phyloP scores from a whole-genome alignment of 2,329 filamentous ascomycete species.

The Sclerotinia glacialis region DNA sequence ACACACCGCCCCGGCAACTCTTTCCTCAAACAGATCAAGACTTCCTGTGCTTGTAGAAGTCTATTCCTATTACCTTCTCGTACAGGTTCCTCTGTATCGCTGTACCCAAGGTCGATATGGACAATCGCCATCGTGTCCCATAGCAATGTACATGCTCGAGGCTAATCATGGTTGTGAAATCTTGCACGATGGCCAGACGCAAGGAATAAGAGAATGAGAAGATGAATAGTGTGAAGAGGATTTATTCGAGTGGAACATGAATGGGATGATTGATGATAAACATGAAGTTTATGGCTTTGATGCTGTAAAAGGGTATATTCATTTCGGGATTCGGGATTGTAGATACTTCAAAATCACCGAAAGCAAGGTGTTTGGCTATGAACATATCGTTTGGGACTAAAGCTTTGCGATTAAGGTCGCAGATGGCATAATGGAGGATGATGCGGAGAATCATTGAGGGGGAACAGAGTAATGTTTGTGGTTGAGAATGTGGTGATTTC shows the following conservation, averaged over 20 bases:
- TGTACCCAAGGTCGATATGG: too few species aligned
- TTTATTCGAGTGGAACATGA: too few species aligned
- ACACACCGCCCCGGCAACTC: too few species aligned
- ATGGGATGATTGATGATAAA: too few species aligned
- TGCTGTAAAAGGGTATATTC: background rate
- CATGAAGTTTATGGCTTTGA: background rate
- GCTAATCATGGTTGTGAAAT: background rate
- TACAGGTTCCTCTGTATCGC: too few species aligned
- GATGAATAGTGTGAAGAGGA: too few species aligned
- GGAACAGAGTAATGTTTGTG: background rate
- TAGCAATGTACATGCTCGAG: background rate
- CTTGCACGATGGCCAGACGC: background rate
- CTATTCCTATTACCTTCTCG: too few species aligned
- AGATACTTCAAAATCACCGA: background rate
- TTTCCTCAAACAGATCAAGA: too few species aligned
- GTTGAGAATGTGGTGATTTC: background rate
- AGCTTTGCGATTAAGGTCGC: too few species aligned
- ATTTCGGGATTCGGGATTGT: background rate
- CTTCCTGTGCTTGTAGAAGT: too few species aligned
- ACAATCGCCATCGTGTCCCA: too few species aligned
- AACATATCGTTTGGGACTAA: rapidly evolving
- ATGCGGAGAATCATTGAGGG: slow-evolving; percentile 30
- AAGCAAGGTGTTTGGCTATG: background rate
- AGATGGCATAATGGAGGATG: slow-evolving; percentile 29
- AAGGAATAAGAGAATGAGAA: background rate